A percentile compares a stretch with the other conserved stretches of the same genome.
Conservation (phyloP, 2,329 filamentous ascomycete genomes). For the Aciculosporium take region DNA sequence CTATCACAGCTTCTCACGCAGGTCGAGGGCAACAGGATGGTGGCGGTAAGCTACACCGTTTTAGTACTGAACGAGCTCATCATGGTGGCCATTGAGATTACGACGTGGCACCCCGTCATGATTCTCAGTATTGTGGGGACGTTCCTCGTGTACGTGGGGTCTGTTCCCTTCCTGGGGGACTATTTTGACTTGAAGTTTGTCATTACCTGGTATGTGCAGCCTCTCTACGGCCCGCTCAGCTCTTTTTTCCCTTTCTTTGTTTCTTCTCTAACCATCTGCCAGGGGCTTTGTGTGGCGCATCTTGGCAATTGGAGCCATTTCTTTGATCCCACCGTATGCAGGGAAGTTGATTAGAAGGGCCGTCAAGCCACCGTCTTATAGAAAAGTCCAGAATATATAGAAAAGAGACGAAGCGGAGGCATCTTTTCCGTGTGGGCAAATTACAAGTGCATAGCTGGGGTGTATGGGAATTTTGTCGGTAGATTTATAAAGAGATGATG, state of each 20-base stretch:
- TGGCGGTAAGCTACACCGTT: slow-evolving; percentile 81
- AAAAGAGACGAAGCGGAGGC: slow-evolving; percentile 4
- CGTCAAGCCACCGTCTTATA: slow-evolving; percentile 83
- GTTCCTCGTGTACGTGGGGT: slow-evolving; percentile 63
- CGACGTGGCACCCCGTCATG: slow-evolving; percentile 94
- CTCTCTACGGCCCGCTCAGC: not conserved
- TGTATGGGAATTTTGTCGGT: not conserved
- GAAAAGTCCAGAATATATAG: slow-evolving; percentile 70
- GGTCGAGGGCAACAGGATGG: slow-evolving; percentile 60
- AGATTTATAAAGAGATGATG: not conserved
- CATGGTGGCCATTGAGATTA: slow-evolving; percentile 95
- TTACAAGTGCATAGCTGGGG: not conserved
- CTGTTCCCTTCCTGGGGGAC: slow-evolving; percentile 70
- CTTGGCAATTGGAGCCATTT: slow-evolving; percentile 62
- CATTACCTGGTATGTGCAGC: slow-evolving; percentile 43
- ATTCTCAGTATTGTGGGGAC: slow-evolving; percentile 73
- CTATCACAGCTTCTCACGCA: slow-evolving; percentile 77
- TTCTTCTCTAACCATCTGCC: slow-evolving; percentile 9
- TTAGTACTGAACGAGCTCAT: slow-evolving; percentile 87
- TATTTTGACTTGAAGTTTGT: slow-evolving; percentile 83
- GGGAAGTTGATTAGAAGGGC: slow-evolving; percentile 73
- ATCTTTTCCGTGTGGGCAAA: not conserved
- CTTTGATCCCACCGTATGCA: slow-evolving; percentile 73
- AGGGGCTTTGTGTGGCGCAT: slow-evolving; percentile 86
- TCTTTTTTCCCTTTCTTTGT: not conserved